Evolutionary conservation across 306 rosid genomes (phyloP).

Genomic region (Quercus aquifolioides): DNA sequence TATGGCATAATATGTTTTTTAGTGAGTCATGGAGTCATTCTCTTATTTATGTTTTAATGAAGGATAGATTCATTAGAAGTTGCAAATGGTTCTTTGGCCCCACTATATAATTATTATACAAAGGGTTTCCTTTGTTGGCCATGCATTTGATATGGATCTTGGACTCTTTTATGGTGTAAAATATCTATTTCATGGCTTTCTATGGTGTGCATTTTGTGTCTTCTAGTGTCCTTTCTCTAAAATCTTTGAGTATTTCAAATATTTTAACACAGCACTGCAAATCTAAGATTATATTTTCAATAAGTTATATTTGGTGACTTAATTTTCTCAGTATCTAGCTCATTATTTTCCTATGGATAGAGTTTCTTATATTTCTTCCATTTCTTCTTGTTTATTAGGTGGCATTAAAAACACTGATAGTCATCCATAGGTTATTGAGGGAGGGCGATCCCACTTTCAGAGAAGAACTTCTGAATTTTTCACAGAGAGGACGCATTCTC

Average conservation of each 20-base stretch:
- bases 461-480: conserved; percentile 88
- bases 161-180: background rate
- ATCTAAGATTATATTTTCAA: background rate
- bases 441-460: conserved; percentile 97
- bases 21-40: no score
- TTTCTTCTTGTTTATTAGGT: conserved; percentile 55
- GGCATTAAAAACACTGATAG: conserved; percentile 85
- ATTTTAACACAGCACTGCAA: background rate
- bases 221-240: background rate
- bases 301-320: background rate
- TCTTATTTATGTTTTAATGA: background rate
- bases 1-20: no score
- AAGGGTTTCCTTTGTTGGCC: background rate
- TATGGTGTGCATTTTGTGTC: background rate
- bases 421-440: conserved; percentile 88
- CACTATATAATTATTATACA: background rate
- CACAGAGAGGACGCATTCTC: conserved; percentile 82
- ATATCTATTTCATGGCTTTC: background rate
- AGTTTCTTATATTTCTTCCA: background rate
- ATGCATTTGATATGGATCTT: background rate
- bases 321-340: conserved; percentile 1
- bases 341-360: conserved; percentile 1
- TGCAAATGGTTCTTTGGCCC: background rate
- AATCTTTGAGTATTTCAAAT: background rate
- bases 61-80: background rate